Evolutionary conservation across 306 rosid genomes (phyloP).

Genomic region (Cicer arietinum): DNA sequence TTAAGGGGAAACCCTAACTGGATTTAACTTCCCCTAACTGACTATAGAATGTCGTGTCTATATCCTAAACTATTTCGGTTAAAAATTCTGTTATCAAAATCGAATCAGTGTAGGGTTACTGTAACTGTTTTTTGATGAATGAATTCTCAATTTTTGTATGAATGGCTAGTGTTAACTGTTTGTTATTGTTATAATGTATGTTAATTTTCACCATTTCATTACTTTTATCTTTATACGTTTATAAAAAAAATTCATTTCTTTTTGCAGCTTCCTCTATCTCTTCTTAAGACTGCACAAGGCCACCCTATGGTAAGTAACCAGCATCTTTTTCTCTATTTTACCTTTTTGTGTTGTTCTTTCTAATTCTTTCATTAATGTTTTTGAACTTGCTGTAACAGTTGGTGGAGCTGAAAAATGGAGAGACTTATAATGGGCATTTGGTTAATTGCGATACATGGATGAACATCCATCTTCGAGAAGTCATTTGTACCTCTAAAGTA

Average conservation of each 20-base stretch:
- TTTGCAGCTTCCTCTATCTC: slow-evolving; percentile 92
- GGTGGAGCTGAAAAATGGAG: slow-evolving; percentile 98
- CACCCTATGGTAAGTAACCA: slow-evolving; percentile 82
- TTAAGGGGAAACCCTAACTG: neutral
- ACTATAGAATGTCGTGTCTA: neutral
- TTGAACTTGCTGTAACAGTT: slow-evolving; percentile 54
- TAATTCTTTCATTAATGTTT: slow-evolving; percentile 1
- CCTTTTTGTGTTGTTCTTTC: neutral
- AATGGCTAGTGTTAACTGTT: neutral
- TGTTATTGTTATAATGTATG: neutral
- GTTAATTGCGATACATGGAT: slow-evolving; percentile 99
- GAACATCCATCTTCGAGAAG: slow-evolving; percentile 99
- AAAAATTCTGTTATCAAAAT: neutral
- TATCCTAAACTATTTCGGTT: neutral
- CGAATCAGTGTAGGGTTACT: slow-evolving; percentile 26
- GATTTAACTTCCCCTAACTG: slow-evolving; percentile 14
- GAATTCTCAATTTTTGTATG: too few relatives aligned
- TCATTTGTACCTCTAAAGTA: slow-evolving; percentile 95
- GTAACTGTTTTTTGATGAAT: too few relatives aligned
- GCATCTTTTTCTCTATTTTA: neutral
- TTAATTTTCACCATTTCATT: slow-evolving; percentile 5
- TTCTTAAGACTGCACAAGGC: slow-evolving; percentile 94
- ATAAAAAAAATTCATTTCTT: neutral
- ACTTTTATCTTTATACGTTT: too few relatives aligned
- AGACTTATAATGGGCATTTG: slow-evolving; percentile 97